These are phyloP conservation scores for Linum tenue DNA, from an alignment of 345 rosid species.

Conservation along the genomic window DNA sequence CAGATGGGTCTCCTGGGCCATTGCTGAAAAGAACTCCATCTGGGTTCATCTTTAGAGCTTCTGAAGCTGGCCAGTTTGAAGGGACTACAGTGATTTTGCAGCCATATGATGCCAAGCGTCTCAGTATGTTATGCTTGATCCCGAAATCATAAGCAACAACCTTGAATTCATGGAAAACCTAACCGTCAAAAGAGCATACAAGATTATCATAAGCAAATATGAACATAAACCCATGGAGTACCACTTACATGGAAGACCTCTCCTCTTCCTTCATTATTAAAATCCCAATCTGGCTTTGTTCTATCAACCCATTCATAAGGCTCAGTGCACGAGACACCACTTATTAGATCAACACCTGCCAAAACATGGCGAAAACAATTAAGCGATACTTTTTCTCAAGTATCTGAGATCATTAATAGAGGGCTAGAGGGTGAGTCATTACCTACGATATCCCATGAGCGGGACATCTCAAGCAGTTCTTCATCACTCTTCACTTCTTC, in stretches of 20 bases:
- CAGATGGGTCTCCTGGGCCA: slow-evolving; percentile 98
- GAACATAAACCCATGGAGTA: slow-evolving; percentile 4
- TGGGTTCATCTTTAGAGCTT: slow-evolving; percentile 71
- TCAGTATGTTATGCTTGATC: slow-evolving; percentile 82
- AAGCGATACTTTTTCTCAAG: neutral
- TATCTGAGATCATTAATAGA: neutral
- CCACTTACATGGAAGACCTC: slow-evolving; percentile 46
- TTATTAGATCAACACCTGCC: slow-evolving; percentile 78
- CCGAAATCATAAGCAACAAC: slow-evolving; percentile 88
- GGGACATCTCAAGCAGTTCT: slow-evolving; percentile 75
- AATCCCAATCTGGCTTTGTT: slow-evolving; percentile 77
- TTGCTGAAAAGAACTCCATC: slow-evolving; percentile 96
- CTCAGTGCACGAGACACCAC: slow-evolving; percentile 63
- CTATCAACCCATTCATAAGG: slow-evolving; percentile 77
- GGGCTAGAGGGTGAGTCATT: slow-evolving; percentile 7
- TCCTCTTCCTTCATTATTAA: slow-evolving; percentile 36
- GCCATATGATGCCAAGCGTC: slow-evolving; percentile 74
- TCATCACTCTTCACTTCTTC: slow-evolving; percentile 63
- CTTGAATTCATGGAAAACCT: slow-evolving; percentile 30
- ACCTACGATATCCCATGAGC: slow-evolving; percentile 88
- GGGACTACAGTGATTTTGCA: slow-evolving; percentile 90
- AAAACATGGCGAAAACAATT: neutral
- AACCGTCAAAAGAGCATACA: slow-evolving; percentile 4
- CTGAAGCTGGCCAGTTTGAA: slow-evolving; percentile 80
- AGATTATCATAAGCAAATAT: slow-evolving; percentile 8